Conservation (phyloP, 768 basidiomycete species). For the Boletus vermiculosoides region DNA sequence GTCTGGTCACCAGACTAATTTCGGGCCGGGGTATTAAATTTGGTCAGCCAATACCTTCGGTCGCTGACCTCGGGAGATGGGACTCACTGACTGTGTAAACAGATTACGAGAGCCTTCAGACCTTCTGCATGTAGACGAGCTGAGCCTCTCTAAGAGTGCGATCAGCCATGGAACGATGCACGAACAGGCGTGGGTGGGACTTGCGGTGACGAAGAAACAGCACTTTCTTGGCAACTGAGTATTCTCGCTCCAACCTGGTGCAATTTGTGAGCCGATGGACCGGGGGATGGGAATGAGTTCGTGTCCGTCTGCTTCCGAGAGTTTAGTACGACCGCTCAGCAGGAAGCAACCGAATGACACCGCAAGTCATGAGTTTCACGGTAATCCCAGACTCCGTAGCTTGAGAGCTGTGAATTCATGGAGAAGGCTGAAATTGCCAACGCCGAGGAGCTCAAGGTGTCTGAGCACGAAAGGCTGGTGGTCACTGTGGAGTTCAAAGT, state of each 20-base stretch:
- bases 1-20: not conserved
- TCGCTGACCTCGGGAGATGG: not conserved
- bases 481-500: slow-evolving; percentile 61
- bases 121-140: not conserved
- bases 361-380: too few species aligned
- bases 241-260: not conserved
- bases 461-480: slow-evolving; percentile 52
- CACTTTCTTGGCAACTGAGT: not conserved
- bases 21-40: not conserved
- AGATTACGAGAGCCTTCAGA: not conserved
- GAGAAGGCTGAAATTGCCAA: slow-evolving; percentile 51
- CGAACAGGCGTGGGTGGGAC: not conserved
- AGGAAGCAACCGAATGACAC: too few species aligned
- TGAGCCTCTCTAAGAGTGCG: not conserved
- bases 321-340: too few species aligned
- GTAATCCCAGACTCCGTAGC: too few species aligned
- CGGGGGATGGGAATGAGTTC: not conserved
- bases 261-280: not conserved
- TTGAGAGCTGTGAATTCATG: too few species aligned
- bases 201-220: not conserved
- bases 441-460: slow-evolving; percentile 45
- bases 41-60: not conserved
- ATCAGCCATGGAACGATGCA: not conserved
- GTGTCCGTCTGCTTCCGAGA: not conserved
- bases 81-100: not conserved